Conservation (phyloP, 129 eudicot species). For the Centella asiatica region DNA sequence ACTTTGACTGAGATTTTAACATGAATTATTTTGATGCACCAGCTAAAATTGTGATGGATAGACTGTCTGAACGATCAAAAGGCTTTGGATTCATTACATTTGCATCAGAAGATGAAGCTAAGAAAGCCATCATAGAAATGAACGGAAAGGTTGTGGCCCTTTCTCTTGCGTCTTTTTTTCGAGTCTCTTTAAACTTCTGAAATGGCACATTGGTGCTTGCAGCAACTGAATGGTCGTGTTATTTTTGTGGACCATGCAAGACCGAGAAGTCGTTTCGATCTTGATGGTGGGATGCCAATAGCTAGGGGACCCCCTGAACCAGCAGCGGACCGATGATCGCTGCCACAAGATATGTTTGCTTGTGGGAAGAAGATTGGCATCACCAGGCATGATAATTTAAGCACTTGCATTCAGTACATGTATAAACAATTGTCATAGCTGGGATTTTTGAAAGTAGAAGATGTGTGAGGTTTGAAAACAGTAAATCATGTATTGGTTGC, state of each 20-base stretch:
- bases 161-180: background rate
- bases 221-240: constrained; percentile 65
- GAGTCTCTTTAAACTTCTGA: background rate
- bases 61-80: constrained; percentile 68
- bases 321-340: constrained; percentile 18
- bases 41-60: constrained; percentile 72
- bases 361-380: background rate
- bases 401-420: background rate
- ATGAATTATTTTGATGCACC: constrained; percentile 18
- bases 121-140: constrained; percentile 74
- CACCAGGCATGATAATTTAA: background rate
- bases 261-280: constrained; percentile 26
- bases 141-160: constrained; percentile 51
- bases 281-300: constrained; percentile 43
- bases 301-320: constrained; percentile 91
- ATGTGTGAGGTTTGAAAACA: no score
- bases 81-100: constrained; percentile 86
- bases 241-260: constrained; percentile 66
- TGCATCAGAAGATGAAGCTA: constrained; percentile 81
- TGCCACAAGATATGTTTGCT: background rate
- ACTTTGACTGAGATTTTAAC: background rate
- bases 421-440: no score
- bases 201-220: constrained; percentile 21
- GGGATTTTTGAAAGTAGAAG: no score
- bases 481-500: no score